Conservation (phyloP, 2,329 filamentous ascomycete species). For the Neonectria hederae region DNA sequence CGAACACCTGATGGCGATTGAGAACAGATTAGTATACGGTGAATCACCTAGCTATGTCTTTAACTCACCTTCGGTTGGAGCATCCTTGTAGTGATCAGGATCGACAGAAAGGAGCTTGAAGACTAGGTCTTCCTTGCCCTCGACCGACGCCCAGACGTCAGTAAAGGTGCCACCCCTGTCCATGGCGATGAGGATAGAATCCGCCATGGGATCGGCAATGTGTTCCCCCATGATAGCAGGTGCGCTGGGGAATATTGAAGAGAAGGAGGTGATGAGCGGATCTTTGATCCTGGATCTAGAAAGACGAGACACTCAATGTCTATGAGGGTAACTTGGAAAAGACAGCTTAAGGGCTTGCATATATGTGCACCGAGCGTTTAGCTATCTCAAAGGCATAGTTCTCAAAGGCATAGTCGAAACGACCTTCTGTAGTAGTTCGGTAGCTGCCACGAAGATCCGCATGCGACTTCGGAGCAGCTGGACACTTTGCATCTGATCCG, state of each 20-base stretch:
- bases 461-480: neutral
- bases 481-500: neutral
- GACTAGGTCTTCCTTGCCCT: conserved; percentile 19
- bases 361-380: neutral
- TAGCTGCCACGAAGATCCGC: neutral
- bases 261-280: neutral
- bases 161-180: conserved; percentile 26
- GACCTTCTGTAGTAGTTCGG: conserved; percentile 5
- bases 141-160: conserved; percentile 22
- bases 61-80: conserved; percentile 66
- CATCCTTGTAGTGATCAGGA: conserved; percentile 75
- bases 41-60: neutral
- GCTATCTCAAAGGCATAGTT: neutral
- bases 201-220: neutral
- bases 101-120: conserved; percentile 57
- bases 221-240: neutral
- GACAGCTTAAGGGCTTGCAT: neutral
- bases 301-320: neutral
- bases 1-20: conserved; percentile 12
- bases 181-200: conserved; percentile 17
- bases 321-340: neutral
- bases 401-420: conserved; percentile 8
- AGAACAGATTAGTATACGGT: neutral
- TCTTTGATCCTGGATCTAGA: neutral
- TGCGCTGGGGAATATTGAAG: neutral